A percentile compares a stretch with the other conserved stretches of the same genome.
These are phyloP conservation scores for Eutypa lata DNA, from an alignment of 2,329 filamentous ascomycete species.

Conservation along the genomic window DNA sequence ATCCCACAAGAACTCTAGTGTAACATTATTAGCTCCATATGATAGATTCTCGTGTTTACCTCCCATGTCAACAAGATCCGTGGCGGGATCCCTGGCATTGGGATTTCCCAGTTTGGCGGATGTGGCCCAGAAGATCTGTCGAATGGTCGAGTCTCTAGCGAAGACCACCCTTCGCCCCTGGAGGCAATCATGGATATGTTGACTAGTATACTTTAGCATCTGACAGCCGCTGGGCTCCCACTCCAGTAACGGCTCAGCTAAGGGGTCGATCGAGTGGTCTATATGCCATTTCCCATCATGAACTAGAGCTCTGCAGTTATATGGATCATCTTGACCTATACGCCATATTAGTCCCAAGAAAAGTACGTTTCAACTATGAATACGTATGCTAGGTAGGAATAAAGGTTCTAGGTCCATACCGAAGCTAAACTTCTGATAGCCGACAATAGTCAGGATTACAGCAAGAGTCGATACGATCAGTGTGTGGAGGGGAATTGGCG, in stretches of 20 bases:
- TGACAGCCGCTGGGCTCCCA: slow-evolving; percentile 62
- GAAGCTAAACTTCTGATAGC: neutral
- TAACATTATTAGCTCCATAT: slow-evolving; percentile 42
- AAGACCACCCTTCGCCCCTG: slow-evolving; percentile 52
- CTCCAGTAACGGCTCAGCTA: slow-evolving; percentile 32
- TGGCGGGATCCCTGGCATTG: slow-evolving; percentile 32
- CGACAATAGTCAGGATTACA: neutral
- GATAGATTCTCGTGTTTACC: slow-evolving; percentile 43
- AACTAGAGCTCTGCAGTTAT: slow-evolving; percentile 23
- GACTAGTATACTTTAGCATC: slow-evolving; percentile 50
- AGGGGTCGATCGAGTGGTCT: slow-evolving; percentile 3
- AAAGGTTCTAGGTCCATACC: neutral
- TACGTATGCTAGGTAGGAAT: neutral
- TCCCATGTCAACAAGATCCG: slow-evolving; percentile 28
- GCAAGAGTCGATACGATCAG: neutral
- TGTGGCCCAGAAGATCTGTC: slow-evolving; percentile 59
- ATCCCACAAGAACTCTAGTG: slow-evolving; percentile 59
- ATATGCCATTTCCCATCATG: slow-evolving; percentile 23
- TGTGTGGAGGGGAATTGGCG: neutral
- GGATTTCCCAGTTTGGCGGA: slow-evolving; percentile 44
- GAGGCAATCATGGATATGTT: slow-evolving; percentile 53
- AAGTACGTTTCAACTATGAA: neutral
- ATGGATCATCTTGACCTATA: slow-evolving; percentile 20
- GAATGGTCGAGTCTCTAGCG: slow-evolving; percentile 57
- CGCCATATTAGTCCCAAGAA: slow-evolving; percentile 10